A percentile compares a stretch with the other conserved stretches of the same genome.
These are phyloP conservation scores for Colletotrichum theobromicola DNA, from an alignment of 2,329 filamentous ascomycete species.

Conservation along the genomic window DNA sequence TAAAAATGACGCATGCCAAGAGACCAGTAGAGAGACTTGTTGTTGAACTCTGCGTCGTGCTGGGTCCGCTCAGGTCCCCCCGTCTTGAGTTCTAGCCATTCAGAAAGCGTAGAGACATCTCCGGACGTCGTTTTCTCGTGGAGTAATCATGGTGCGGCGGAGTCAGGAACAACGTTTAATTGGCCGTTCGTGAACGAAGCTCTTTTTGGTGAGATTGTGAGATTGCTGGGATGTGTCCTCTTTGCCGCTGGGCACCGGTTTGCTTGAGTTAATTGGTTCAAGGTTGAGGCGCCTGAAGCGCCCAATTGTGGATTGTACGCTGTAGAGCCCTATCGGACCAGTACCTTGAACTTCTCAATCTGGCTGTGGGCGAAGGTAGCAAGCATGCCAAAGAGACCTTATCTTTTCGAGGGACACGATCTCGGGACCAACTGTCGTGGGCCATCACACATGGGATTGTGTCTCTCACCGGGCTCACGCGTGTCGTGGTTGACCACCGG, in stretches of 20 bases:
- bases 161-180: not conserved
- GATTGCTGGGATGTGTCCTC: not conserved
- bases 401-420: not conserved
- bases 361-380: not conserved
- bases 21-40: not conserved
- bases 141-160: not conserved
- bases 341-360: not conserved
- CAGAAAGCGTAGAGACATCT: not conserved
- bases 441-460: not conserved
- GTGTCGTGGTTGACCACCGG: not conserved
- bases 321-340: not conserved
- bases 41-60: not conserved
- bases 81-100: not conserved
- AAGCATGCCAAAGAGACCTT: not conserved
- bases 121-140: not conserved
- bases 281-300: constrained; percentile 1
- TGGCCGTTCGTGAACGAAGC: not conserved
- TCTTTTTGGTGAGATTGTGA: not conserved
- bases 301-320: not conserved
- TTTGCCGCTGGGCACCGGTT: not conserved
- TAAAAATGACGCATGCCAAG: constrained; percentile 18
- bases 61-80: not conserved
- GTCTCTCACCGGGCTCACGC: not conserved
- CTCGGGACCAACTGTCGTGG: not conserved
- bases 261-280: not conserved